phyloP scores from a whole-genome alignment of 2,329 filamentous ascomycete species.

The Phialemoniopsis sp. region DNA sequence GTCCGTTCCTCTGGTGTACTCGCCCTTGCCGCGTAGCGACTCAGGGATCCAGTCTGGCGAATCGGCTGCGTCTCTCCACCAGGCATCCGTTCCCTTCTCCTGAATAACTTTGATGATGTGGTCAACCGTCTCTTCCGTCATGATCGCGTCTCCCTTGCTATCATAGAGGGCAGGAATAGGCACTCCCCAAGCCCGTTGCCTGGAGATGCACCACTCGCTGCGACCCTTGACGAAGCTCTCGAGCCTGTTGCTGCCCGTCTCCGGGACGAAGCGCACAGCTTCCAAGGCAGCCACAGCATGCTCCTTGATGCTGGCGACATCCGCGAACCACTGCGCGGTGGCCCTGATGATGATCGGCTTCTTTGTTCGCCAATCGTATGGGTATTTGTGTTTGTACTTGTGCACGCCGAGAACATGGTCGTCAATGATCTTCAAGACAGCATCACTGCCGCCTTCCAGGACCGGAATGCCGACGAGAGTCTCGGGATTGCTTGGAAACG shows the following conservation, averaged over 20 bases:
- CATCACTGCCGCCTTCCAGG: constrained; percentile 62
- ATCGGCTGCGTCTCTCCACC: constrained; percentile 81
- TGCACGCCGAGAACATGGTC: constrained; percentile 65
- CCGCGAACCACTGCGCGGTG: constrained; percentile 97
- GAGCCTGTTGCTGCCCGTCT: constrained; percentile 67
- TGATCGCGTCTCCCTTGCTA: constrained; percentile 66
- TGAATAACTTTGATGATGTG: constrained; percentile 81
- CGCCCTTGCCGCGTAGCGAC: constrained; percentile 48
- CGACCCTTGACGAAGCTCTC: constrained; percentile 83
- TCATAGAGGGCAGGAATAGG: constrained; percentile 90
- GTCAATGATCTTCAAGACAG: constrained; percentile 66
- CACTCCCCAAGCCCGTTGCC: constrained; percentile 93
- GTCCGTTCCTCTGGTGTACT: constrained; percentile 75
- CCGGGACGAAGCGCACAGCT: constrained; percentile 74
- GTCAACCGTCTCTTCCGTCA: constrained; percentile 72
- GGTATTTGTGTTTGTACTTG: constrained; percentile 83
- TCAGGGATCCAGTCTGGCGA: constrained; percentile 75
- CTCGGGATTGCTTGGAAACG: constrained; percentile 66
- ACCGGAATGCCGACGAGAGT: constrained; percentile 68
- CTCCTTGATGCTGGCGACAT: constrained; percentile 78
- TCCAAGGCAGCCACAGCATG: constrained; percentile 67
- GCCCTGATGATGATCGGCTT: constrained; percentile 85
- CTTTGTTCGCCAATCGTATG: constrained; percentile 97
- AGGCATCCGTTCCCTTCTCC: constrained; percentile 79
- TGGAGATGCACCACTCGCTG: constrained; percentile 96